These are phyloP conservation scores for Myochromella boudieri DNA, from an alignment of 768 basidiomycete genomes.

Conservation along the genomic window DNA sequence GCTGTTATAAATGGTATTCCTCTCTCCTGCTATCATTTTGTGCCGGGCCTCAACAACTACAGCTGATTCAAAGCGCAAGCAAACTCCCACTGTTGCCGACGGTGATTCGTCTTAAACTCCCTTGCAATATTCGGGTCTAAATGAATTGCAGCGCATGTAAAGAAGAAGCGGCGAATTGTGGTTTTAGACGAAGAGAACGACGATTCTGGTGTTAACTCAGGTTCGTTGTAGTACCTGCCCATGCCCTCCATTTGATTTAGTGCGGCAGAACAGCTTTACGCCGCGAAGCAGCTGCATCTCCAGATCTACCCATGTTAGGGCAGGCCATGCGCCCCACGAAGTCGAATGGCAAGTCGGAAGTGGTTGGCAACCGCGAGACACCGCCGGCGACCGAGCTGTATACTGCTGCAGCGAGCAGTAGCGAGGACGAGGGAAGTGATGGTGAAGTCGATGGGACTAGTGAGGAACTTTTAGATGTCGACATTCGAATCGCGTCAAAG, in stretches of 20 bases:
- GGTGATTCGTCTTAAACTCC: constrained; percentile 3
- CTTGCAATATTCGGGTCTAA: too few relatives aligned
- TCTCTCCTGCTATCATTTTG: not conserved
- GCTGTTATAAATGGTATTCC: constrained; percentile 22
- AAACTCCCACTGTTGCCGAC: constrained; percentile 21
- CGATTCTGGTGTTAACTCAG: constrained; percentile 3
- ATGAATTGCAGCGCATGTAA: constrained; percentile 28
- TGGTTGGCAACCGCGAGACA: constrained; percentile 24
- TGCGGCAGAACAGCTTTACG: not conserved
- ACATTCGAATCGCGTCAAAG: constrained; percentile 47
- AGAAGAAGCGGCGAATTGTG: constrained; percentile 53
- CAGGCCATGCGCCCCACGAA: constrained; percentile 6
- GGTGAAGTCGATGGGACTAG: constrained; percentile 33
- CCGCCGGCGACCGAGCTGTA: constrained; percentile 26
- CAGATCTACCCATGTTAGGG: constrained; percentile 14
- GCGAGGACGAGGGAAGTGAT: constrained; percentile 30
- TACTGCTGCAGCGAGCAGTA: constrained; percentile 16
- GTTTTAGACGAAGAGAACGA: constrained; percentile 56
- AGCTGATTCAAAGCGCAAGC: constrained; percentile 45
- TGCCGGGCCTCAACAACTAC: not conserved
- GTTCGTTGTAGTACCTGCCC: constrained; percentile 6
- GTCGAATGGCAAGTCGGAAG: constrained; percentile 26
- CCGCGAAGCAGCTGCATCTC: constrained; percentile 7
- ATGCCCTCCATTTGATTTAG: not conserved
- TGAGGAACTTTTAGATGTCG: constrained; percentile 29